Conservation (phyloP, 78 protist species). For the Acrasis kona region DNA sequence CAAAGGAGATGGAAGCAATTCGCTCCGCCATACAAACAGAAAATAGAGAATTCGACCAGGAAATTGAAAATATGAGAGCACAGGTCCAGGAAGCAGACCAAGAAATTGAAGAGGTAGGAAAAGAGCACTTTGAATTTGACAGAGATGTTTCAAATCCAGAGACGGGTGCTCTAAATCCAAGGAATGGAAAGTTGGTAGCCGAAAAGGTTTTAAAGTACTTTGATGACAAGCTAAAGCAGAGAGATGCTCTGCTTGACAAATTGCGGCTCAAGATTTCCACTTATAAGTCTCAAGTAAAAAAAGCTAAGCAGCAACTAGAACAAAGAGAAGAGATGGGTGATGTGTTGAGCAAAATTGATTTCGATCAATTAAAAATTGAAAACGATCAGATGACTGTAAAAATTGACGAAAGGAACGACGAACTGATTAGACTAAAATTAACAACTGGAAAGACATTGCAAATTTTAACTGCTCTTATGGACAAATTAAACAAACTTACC, state of each 20-base stretch:
- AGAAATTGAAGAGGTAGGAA: no score
- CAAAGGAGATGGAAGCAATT: no score
- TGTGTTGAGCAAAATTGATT: constrained; percentile 52
- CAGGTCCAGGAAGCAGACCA: no score
- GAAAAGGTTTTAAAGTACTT: constrained; percentile 33
- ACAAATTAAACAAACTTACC: neutral
- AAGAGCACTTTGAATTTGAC: no score
- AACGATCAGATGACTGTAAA: constrained; percentile 54
- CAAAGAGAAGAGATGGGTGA: constrained; percentile 65
- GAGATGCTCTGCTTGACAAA: constrained; percentile 30
- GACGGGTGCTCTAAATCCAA: no score
- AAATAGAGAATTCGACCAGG: no score
- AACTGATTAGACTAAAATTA: constrained; percentile 45
- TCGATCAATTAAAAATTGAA: constrained; percentile 73
- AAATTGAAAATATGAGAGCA: no score
- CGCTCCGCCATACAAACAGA: no score
- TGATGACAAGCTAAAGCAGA: constrained; percentile 20
- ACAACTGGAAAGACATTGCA: constrained; percentile 47
- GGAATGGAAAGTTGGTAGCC: no score
- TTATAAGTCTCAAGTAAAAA: constrained; percentile 17
- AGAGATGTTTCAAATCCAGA: no score
- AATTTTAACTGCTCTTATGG: constrained; percentile 24
- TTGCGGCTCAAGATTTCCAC: constrained; percentile 27
- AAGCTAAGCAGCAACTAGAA: constrained; percentile 35
- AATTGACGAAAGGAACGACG: constrained; percentile 62